Evolutionary conservation across 169 alveolate species (phyloP), one percentile per base, ranked within the genome.

Genomic region (Plasmodium cynomolgi): DNA sequence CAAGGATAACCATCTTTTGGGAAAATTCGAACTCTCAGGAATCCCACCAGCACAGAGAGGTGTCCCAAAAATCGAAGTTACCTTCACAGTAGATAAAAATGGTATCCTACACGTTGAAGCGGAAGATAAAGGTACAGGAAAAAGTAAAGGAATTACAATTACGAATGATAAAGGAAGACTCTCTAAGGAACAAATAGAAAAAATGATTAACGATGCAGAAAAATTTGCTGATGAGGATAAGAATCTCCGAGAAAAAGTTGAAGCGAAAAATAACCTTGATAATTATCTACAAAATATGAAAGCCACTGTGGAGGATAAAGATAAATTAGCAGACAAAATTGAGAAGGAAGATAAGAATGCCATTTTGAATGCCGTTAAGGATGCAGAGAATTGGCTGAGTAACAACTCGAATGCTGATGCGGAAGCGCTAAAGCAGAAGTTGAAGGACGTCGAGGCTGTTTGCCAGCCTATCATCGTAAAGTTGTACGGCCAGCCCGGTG

Each of bases 51-150:
- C 99, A 20, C 99, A 99, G 33, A 97, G 99, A 95, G 99, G 99
- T 37, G 98, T 96, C 74, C 99, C 99, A 15, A 98, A 99, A 96
- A 98, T 99, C 88, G 99, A 98, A 95, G 99, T 97, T 39, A 99
- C 99, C 29, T 99, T 99, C 96, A 99, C 98, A 91, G 97, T 99
- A 50, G 99, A 99, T 96, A 98, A 99, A 93, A 98, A 99, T 91
- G 99, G 99, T 84, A 99, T 99, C 91, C 96, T 99, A 79, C 97
- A 98, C 84, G 99, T 99, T 29, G 96, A 99, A 58, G 99, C 99
- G 31, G 98, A 97, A 93, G 99, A 98, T 88, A 97, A 98, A 96
- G 99, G 99, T 23, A 97, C 99, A 74, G 99, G 99, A 84, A 97
- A 98, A 93, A 97, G 97, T 81, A 97, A 97, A 94, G 96, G 98